Percentiles rank a stretch among this genome's conserved stretches.
Conservation (phyloP, 176 grass and related monocot species). For the Tillandsia leiboldiana region DNA sequence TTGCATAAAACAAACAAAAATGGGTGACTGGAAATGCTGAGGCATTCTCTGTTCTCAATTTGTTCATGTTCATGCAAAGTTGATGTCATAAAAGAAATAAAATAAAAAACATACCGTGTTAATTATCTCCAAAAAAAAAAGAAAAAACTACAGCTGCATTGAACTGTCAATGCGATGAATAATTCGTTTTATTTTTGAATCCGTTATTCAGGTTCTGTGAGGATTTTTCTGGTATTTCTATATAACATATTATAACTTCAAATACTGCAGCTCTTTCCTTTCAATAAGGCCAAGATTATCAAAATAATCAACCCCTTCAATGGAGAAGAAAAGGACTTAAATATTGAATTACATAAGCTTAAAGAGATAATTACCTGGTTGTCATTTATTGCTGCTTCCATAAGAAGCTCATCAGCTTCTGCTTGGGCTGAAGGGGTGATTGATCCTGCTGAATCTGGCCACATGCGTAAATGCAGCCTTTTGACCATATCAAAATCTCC, state of each 20-base stretch:
- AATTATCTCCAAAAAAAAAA: no score
- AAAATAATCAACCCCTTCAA: conserved; percentile 5
- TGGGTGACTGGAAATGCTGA: no score
- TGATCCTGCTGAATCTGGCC: conserved; percentile 69
- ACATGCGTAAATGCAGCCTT: conserved; percentile 56
- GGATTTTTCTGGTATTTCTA: no score
- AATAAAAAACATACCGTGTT: no score
- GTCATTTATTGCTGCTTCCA: conserved; percentile 88
- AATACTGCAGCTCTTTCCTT: background rate
- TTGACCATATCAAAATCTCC: conserved; percentile 79
- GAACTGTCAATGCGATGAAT: no score
- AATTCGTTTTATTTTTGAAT: no score
- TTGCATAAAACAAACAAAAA: no score
- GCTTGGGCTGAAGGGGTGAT: conserved; percentile 48
- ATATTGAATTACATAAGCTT: background rate
- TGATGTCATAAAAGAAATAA: no score
- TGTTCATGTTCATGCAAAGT: no score
- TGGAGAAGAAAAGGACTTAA: background rate
- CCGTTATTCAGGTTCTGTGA: no score
- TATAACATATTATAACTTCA: background rate
- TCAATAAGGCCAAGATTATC: background rate
- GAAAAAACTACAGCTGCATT: no score
- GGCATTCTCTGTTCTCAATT: no score
- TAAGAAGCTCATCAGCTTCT: conserved; percentile 76
- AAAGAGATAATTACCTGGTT: conserved; percentile 50